Base-by-base conservation (phyloP, 257 asterid genomes). In the Solanum pennellii region DNA sequence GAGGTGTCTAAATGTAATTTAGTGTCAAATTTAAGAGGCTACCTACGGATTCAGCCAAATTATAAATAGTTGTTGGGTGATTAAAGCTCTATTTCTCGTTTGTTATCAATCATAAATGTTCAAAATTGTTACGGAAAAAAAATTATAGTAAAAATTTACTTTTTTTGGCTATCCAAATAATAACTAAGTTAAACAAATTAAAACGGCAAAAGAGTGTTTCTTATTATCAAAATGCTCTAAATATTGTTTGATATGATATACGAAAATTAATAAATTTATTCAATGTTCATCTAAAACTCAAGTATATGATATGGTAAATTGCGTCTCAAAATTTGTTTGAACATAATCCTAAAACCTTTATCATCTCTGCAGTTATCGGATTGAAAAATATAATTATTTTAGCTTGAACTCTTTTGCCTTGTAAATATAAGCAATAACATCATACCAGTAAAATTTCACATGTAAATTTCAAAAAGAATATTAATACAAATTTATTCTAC, bases 351-450 rank as follows among this genome's bases (percentile, higher is more conserved):
- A 65, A 65, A 65, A n/a, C 2, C 12, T 0, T n/a, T 8, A 11
- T 65, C 35, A 25, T 0, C 35, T 25, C 18, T 65, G 12, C 35
- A 0, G 35, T 5, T 20, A 12, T 66, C 18, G 2, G 1, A 66
- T 66, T 1, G 9, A 12, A 0, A 65, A 66, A 66, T 9, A 62
- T 62, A 7, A 23, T 62, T n/a, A 62, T 12, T 12, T 0, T 12
- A 0, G 9, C 27, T 5, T 12, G 0, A 66, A 66, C 62, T 25
- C 73, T 0, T 12, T 0, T 25, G 0, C 20, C 20, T 2, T 25
- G 6, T 12, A 9, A 66, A 25, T 14, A 12, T 25, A 14, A 66
- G 8, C 20, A 25, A 25, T 25, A 66, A 25, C 16, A 25, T 9
- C 0, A 4, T 62, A 20, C 2, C 2, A 60, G 0, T 60, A 7